Evolutionary conservation across 345 rosid genomes (phyloP), one percentile per base, ranked within the genome.

Genomic region (Sonneratia caseolaris): DNA sequence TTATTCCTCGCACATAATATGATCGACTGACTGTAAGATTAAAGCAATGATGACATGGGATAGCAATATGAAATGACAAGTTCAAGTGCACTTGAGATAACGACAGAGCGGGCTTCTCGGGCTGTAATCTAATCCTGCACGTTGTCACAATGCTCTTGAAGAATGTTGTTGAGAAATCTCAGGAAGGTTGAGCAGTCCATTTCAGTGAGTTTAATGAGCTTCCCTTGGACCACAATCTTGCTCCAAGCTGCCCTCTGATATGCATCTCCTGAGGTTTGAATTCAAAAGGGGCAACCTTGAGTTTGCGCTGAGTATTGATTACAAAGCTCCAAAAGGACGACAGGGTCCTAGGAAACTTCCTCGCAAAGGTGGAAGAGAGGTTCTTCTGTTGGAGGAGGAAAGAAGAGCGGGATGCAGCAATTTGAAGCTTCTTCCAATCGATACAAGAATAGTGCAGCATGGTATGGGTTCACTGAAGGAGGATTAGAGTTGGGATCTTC

Each of bases 281-380:
- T 37, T 40, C 45, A 16, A 43, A 36, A 36, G 18, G 16, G 40
- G 70, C 70, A 49, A 66, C 61, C 5, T 59, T 45, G 3, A 40
- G 14, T 3, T 66, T 69, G 22, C 3, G 64, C 24, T 27, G 0
- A 12, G 16, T 3, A 7, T 55, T 27, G 73, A 68, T 57, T 64
- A 67, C 69, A 68, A 76, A 27, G 70, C 64, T 72, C 68, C 74
- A 73, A 66, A 45, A 5, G 71, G 21, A 70, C 51, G 15, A 47
- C 78, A 74, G 36, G 11, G 13, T 38, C 19, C 6, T 42, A 75
- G 85, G 89, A 85, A 85, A 75, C 69, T 85, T 85, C 86, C 78
- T 43, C 38, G 74, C 71, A 57, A 72, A 68, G 67, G 38, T 69
- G 45, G 19, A 12, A 22, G 56, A 49, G 32, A 10, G 36, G 12